A percentile compares a stretch with the other conserved stretches of the same genome.
Evolutionary conservation across 345 rosid genomes (phyloP).

Genomic region (Eucalyptus brandiana): DNA sequence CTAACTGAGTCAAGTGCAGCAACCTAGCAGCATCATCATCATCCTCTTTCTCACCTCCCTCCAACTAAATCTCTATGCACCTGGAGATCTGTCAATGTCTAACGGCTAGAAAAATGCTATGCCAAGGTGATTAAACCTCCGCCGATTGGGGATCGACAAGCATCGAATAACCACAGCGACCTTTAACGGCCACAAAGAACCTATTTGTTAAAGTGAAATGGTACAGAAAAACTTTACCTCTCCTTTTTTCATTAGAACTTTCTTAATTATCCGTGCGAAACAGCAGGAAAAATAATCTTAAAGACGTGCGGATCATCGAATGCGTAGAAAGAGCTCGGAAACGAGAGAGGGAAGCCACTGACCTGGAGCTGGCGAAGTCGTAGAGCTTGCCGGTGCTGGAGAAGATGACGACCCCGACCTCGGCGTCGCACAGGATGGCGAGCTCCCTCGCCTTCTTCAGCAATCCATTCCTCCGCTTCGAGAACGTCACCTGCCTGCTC

Average conservation of each 20-base stretch:
- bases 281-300: background rate
- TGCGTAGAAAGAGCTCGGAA: background rate
- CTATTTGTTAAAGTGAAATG: background rate
- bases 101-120: background rate
- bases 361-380: slow-evolving; percentile 38
- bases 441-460: slow-evolving; percentile 42
- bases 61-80: background rate
- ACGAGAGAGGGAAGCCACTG: background rate
- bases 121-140: background rate
- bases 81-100: background rate
- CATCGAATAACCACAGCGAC: background rate
- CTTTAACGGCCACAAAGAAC: background rate
- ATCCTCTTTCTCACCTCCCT: background rate
- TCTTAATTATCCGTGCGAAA: background rate
- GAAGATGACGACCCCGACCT: slow-evolving; percentile 35
- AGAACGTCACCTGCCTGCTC: slow-evolving; percentile 40
- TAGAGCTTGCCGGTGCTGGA: slow-evolving; percentile 42
- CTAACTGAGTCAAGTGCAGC: background rate
- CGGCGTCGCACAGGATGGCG: slow-evolving; percentile 37
- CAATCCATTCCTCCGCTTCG: slow-evolving; percentile 37
- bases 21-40: background rate
- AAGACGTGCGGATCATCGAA: background rate
- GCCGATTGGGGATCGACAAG: background rate
- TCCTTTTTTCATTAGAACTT: background rate
- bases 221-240: background rate